Base-by-base conservation (phyloP, 768 basidiomycete genomes). In the Lyophyllum decastes region DNA sequence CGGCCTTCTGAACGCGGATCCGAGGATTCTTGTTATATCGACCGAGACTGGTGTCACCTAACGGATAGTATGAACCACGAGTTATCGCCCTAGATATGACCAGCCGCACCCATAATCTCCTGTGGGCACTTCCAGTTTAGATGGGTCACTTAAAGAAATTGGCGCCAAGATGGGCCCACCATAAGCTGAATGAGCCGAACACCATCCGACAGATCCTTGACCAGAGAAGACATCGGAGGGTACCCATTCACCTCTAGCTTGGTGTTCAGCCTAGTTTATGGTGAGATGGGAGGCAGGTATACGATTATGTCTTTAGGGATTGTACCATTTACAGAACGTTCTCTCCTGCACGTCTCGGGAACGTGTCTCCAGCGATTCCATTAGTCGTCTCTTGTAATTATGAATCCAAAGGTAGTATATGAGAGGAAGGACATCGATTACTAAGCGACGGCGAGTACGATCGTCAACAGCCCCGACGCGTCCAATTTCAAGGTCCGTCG, bases 1-100 rank as follows among this genome's bases (percentile, higher is more conserved):
- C 97, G 2, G 94, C 95, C 68, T 95, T 97, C 73, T 99, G 97
- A 1, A 98, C 88, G 30, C 95, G 85, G 80, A 98, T 95, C 34
- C 87, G 80, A 0, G 97, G 96, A 55, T 82, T 85, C 69, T 82
- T 90, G 76, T 96, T 97, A 71, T 96, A 98, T 65, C 92, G 78
- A n/a, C 96, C 96, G 6, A 98, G 82, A n/a, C 92, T 92, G 2
- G 85, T 87, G 69, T 95, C 92, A 53, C 93, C 92, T 94, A 54
- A 26, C 16, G 49, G 38, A 26, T 38, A 33, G 17, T 12, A 24
- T 49, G 4, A 52, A 34, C 12, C 22, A 52, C 17, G 43, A 57
- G 46, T 47, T 34, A 46, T 52, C 49, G 57, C 27, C 22, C 7
- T 38, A 14, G 22, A 27, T 11, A n/a, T 4, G 21, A 56, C 30